These are phyloP conservation scores for Lactarius hengduanensis DNA, from an alignment of 768 basidiomycete species.

Conservation along the genomic window DNA sequence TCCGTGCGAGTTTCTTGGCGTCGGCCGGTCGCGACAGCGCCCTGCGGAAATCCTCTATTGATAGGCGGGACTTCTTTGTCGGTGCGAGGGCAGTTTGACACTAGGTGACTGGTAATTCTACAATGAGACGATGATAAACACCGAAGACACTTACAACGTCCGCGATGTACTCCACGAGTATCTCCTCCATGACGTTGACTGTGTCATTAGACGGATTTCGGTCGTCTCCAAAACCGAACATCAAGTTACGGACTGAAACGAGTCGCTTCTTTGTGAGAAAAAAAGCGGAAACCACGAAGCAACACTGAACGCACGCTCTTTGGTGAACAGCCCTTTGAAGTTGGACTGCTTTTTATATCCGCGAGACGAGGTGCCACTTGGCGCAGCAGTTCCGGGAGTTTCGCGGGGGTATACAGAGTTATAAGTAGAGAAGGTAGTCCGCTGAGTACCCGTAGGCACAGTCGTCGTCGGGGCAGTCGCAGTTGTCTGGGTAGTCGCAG, in stretches of 20 bases:
- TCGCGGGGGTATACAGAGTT: slow-evolving; percentile 53
- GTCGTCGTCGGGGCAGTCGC: slow-evolving; percentile 20
- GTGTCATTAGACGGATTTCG: slow-evolving; percentile 84
- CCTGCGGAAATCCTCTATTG: slow-evolving; percentile 82
- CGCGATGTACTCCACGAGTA: slow-evolving; percentile 84
- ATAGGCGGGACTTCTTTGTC: slow-evolving; percentile 68
- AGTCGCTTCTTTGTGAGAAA: background rate
- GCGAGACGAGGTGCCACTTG: slow-evolving; percentile 43
- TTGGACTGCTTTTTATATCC: slow-evolving; percentile 63
- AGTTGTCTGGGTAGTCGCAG: slow-evolving; percentile 30
- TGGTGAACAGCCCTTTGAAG: slow-evolving; percentile 72
- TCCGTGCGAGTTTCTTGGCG: slow-evolving; percentile 85
- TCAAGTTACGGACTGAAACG: slow-evolving; percentile 68
- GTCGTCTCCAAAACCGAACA: slow-evolving; percentile 95
- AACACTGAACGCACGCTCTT: slow-evolving; percentile 61
- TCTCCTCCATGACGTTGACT: slow-evolving; percentile 91
- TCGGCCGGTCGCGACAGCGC: slow-evolving; percentile 83
- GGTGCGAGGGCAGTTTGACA: slow-evolving; percentile 72
- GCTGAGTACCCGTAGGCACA: slow-evolving; percentile 28
- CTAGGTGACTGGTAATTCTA: slow-evolving; percentile 39
- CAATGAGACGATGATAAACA: slow-evolving; percentile 15
- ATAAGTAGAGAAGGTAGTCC: slow-evolving; percentile 35
- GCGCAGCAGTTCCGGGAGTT: slow-evolving; percentile 41
- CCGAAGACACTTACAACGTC: slow-evolving; percentile 66
- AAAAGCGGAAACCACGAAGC: background rate